Conservation (phyloP, 2,329 filamentous ascomycete species). For the Colletotrichum orchidophilum region DNA sequence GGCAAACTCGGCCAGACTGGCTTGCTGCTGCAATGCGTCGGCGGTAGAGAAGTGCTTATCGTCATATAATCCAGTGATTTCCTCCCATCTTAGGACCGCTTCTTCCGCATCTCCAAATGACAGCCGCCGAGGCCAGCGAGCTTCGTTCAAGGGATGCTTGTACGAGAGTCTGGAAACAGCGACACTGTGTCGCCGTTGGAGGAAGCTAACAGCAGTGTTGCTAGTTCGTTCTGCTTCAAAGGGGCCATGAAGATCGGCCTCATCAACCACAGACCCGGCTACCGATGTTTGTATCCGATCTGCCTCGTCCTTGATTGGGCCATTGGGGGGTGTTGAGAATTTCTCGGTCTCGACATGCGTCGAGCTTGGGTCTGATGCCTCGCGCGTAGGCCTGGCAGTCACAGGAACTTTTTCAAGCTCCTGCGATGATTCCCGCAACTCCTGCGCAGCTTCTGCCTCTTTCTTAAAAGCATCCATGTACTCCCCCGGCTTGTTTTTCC, state of each 20-base stretch:
- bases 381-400: not conserved
- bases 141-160: slow-evolving; percentile 57
- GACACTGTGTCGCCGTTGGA: slow-evolving; percentile 72
- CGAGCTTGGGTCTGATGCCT: slow-evolving; percentile 13
- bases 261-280: slow-evolving; percentile 67
- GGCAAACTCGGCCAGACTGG: slow-evolving; percentile 60
- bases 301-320: slow-evolving; percentile 16
- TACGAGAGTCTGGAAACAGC: slow-evolving; percentile 45
- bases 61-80: slow-evolving; percentile 56
- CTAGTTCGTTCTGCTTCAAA: slow-evolving; percentile 58
- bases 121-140: slow-evolving; percentile 75
- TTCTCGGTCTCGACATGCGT: slow-evolving; percentile 17
- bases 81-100: slow-evolving; percentile 74
- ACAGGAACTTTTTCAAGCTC: not conserved
- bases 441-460: slow-evolving; percentile 26
- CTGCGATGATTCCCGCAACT: slow-evolving; percentile 10
- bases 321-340: slow-evolving; percentile 12
- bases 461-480: slow-evolving; percentile 49
- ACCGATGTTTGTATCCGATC: slow-evolving; percentile 53
- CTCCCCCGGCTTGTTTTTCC: slow-evolving; percentile 72
- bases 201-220: slow-evolving; percentile 54
- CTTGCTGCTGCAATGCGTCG: slow-evolving; percentile 30
- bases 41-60: slow-evolving; percentile 37
- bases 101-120: slow-evolving; percentile 82
- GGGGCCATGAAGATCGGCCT: slow-evolving; percentile 66